A percentile compares a stretch with the other conserved stretches of the same genome.
phyloP scores from a whole-genome alignment of 2,329 filamentous ascomycete species.

The Verruconis gallopava region DNA sequence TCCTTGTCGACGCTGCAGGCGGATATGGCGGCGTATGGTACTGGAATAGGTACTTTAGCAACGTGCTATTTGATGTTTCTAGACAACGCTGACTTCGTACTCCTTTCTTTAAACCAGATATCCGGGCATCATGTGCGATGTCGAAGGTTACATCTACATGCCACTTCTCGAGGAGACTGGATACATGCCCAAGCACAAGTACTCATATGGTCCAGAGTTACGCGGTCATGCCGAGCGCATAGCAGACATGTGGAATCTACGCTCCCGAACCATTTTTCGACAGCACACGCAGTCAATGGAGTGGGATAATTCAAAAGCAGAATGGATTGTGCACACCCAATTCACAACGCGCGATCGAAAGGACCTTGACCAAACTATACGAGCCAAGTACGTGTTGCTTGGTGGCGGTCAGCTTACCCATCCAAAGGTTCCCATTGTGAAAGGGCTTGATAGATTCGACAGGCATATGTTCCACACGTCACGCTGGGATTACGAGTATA shows the following conservation, averaged over 20 bases:
- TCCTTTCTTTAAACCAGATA: no score
- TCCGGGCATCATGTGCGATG: conserved; percentile 17
- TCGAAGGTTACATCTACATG: conserved; percentile 29
- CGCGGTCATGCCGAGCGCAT: conserved; percentile 34
- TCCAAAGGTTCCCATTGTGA: conserved; percentile 32
- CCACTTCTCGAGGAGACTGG: conserved; percentile 45
- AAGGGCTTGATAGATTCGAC: conserved; percentile 23
- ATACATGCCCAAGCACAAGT: conserved; percentile 41
- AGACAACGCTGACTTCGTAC: no score
- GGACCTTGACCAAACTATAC: conserved; percentile 18
- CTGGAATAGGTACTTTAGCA: conserved; percentile 7
- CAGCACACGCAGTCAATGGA: conserved; percentile 23
- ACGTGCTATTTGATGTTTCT: background rate
- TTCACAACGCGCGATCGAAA: conserved; percentile 29
- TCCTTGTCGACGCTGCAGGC: conserved; percentile 33
- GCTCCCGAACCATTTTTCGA: conserved; percentile 30
- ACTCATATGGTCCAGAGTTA: conserved; percentile 33
- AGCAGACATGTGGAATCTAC: conserved; percentile 32
- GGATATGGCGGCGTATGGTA: conserved; percentile 36
- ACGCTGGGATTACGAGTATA: conserved; percentile 29
- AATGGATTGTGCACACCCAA: conserved; percentile 2
- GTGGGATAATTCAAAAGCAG: conserved; percentile 28
- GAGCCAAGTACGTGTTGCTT: conserved; percentile 26
- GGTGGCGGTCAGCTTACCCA: conserved; percentile 30
- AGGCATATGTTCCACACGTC: conserved; percentile 29